Base-by-base conservation (phyloP, 805 yeast species). In the Kodamaea neixiangensis region DNA sequence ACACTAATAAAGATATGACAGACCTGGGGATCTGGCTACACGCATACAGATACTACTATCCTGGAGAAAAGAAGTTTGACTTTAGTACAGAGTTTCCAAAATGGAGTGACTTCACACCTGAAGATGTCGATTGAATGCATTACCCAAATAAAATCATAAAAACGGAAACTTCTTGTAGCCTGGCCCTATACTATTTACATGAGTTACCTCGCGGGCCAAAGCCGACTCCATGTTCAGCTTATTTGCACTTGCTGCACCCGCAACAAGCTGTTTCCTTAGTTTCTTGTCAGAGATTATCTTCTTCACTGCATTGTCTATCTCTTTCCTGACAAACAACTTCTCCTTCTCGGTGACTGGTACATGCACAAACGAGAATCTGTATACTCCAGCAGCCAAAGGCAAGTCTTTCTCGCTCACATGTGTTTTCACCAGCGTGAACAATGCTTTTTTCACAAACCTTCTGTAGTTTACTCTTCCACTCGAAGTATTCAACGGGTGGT, bases 11-110 rank as follows among this genome's bases (percentile, higher is more conserved):
- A 10, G 60, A 62, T 19, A 55, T 59, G 13, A 57, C 65, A 3
- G 66, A 65, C 15, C 58, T 63, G 54, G 62, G 64, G 9, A 67
- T 81, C 29, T 80, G 75, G 70, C 64, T 81, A 48, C 85, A 81
- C 65, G 79, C 85, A 2, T 65, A 57, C 38, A 63, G 64, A 33
- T 78, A 80, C 53, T 46, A 50, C 42, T 55, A 56, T 45, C 21
- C 47, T n/a, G 44, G 37, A 3, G 19, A 66, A 68, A 17, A 53
- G 57, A 2, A 66, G 77, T 64, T 55, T 58, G 51, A 48, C 7
- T 82, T 72, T 54, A 65, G 73, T 49, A 75, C 85, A 0, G 61
- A 58, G 1, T 48, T 62, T 15, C 88, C 88, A 0, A 15, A 10
- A 9, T 39, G 45, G 49, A 64, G 72, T 9, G 29, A 60, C n/a